Base-by-base conservation (phyloP, 1,284 basidiomycete genomes). In the Tilletia caries region DNA sequence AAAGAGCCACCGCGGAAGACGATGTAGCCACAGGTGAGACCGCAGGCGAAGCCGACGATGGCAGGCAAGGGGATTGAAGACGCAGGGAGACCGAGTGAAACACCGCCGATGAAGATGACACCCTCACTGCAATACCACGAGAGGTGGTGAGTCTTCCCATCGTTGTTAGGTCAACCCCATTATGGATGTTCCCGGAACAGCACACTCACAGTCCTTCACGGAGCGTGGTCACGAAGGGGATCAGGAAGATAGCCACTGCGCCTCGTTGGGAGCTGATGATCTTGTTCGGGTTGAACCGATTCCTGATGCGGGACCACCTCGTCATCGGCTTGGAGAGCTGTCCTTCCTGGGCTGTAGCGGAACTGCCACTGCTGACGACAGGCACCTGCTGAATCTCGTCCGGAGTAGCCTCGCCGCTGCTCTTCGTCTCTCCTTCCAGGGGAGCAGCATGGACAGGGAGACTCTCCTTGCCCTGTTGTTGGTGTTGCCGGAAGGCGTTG, bases 31-130 rank as follows among this genome's bases (percentile, higher is more conserved):
- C 79, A 73, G 0, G 71, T 41, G 0, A 81, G 64, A 43, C 80
- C 80, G 27, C 71, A 72, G 8, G 68, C 64, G 0, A 82, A 64
- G 25, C 80, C 80, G 25, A 82, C 68, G 66, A 81, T 79, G 46
- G 80, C 79, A 8, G 80, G 78, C 10, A 82, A 74, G 0, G 80
- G 80, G 48, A 82, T 82, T 3, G 76, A 79, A 2, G 73, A 78
- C 0, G 79, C 80, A 0, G 79, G 79, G 0, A 81, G 70, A 52
- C 79, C 77, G 46, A 82, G 78, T 15, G 78, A 79, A 20, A 82
- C 80, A 48, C 80, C 80, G 15, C 79, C 80, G 68, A 81, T 77
- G 67, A 81, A 82, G 27, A 82, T 79, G 43, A 81, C 74, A 6
- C 77, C 79, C 70, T 82, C 80, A 3, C 52, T 54, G 15, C 3